Conservation (phyloP, 805 yeast species). For the Kregervanrija delftensis region DNA sequence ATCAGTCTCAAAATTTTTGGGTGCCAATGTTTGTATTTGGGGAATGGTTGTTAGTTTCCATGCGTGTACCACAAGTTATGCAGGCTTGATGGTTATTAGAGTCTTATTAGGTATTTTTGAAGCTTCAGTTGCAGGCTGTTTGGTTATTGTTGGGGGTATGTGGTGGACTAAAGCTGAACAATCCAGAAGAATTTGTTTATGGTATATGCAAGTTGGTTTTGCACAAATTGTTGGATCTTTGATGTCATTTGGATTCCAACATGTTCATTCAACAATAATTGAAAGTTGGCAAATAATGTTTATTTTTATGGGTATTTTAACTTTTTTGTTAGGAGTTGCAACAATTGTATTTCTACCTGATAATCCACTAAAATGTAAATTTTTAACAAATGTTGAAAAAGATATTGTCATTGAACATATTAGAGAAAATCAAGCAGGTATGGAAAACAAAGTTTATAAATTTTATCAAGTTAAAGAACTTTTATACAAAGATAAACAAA, state of each 20-base stretch:
- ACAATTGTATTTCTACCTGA: slow-evolving; percentile 22
- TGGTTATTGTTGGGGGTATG: slow-evolving; percentile 10
- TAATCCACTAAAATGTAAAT: slow-evolving; percentile 22
- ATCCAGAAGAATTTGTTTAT: slow-evolving; percentile 15
- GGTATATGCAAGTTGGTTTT: slow-evolving; percentile 20
- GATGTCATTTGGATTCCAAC: slow-evolving; percentile 22
- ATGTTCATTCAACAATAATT: slow-evolving; percentile 14
- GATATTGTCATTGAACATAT: slow-evolving; percentile 19
- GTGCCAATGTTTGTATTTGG: slow-evolving; percentile 33
- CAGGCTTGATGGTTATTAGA: slow-evolving; percentile 36
- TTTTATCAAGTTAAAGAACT: slow-evolving; percentile 21
- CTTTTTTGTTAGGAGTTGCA: slow-evolving; percentile 23
- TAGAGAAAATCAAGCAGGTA: slow-evolving; percentile 26
- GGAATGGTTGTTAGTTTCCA: slow-evolving; percentile 36
- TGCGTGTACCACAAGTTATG: slow-evolving; percentile 34
- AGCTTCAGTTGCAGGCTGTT: slow-evolving; percentile 12
- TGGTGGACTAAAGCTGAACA: slow-evolving; percentile 23
- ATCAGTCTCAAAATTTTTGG: slow-evolving; percentile 28
- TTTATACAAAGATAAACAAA: slow-evolving; percentile 15
- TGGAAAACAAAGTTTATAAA: slow-evolving; percentile 25
- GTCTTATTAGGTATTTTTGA: slow-evolving; percentile 39
- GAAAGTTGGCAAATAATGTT: slow-evolving; percentile 25
- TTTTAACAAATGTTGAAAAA: slow-evolving; percentile 30
- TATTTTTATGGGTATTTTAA: slow-evolving; percentile 23
- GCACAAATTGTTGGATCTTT: slow-evolving; percentile 21